Base-by-base conservation (phyloP, 1,284 basidiomycete genomes). In the Cutaneotrichosporon sp. region DNA sequence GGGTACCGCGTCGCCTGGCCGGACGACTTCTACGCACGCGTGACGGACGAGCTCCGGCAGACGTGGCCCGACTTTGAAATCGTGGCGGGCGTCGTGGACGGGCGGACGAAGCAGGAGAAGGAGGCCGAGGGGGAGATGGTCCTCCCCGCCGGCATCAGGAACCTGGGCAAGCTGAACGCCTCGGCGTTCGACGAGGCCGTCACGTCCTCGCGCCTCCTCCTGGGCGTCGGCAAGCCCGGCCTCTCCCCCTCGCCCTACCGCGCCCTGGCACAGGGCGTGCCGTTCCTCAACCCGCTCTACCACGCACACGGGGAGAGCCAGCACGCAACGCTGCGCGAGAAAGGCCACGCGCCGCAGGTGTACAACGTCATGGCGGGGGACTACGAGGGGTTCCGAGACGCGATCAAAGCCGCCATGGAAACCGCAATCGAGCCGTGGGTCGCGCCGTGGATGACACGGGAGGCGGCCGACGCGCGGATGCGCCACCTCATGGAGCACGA, bases 41-140 rank as follows among this genome's bases (percentile, higher is more conserved):
- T 67, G 10, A 18, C 11, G 43, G 27, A 45, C 14, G 65, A 69
- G 29, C 50, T 71, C 14, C 51, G 59, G 5, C 22, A 55, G 14
- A 62, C 65, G 54, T 69, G 62, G 36, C 64, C 66, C 3, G 66
- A 62, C 31, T 69, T 71, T 22, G 66, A 71, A 51, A 67, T 71
- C 45, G 66, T 69, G 4, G 64, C 57, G 20, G 61, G 54, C 20
- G 53, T 61, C 34, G 49, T 29, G 10, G 67, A 70, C 47, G 52
- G 57, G 20, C 34, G 66, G 1, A 29, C 16, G 20, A 50, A 53
- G 18, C 20, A 56, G 54, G 49, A 59, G 25, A 24, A 36, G 20
- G 24, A 56, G 38, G 33, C 45, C 42, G 22, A 24, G 25, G 54
- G 54, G n/a, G 29, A 24, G 29, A 53, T 56, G 34, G 22, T 36